Percentiles rank a stretch among this genome's conserved stretches.
Evolutionary conservation across 345 rosid genomes (phyloP).

Genomic region (Fremontodendron californicum): DNA sequence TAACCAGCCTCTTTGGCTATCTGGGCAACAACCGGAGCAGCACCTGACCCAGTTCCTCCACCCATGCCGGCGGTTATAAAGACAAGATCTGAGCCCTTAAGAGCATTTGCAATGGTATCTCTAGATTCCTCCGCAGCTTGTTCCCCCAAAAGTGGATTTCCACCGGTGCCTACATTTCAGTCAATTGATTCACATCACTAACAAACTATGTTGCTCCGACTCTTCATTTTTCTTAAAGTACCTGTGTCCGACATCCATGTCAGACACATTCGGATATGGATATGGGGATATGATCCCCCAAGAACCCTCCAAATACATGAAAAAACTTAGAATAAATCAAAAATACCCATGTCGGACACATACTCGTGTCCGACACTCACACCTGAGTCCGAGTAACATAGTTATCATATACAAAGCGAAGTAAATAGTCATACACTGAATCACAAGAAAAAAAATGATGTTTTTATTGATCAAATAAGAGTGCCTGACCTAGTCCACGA

Average conservation of each 20-base stretch:
- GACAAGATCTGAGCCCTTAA: conserved; percentile 97
- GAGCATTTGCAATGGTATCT: conserved; percentile 83
- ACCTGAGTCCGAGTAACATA: no score
- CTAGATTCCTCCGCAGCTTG: conserved; percentile 98
- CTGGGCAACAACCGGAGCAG: conserved; percentile 98
- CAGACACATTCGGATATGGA: no score
- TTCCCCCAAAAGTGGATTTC: conserved; percentile 92
- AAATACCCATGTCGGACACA: no score
- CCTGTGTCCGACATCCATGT: no score
- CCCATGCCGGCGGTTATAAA: conserved; percentile 99
- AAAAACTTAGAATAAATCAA: no score
- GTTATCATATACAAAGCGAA: background rate
- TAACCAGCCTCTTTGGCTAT: conserved; percentile 89
- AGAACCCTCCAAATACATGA: no score
- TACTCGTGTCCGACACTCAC: no score
- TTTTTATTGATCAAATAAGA: conserved; percentile 16
- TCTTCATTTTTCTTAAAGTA: no score
- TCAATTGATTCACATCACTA: conserved; percentile 6
- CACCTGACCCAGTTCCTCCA: conserved; percentile 99
- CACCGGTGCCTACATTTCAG: conserved; percentile 75
- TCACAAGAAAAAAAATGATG: background rate
- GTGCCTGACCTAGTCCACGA: conserved; percentile 80
- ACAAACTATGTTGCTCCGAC: no score
- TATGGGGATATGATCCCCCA: no score
- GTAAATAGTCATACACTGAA: background rate